phyloP scores from a whole-genome alignment of 2,329 filamentous ascomycete species.

The Aspergillus pseudonomiae region DNA sequence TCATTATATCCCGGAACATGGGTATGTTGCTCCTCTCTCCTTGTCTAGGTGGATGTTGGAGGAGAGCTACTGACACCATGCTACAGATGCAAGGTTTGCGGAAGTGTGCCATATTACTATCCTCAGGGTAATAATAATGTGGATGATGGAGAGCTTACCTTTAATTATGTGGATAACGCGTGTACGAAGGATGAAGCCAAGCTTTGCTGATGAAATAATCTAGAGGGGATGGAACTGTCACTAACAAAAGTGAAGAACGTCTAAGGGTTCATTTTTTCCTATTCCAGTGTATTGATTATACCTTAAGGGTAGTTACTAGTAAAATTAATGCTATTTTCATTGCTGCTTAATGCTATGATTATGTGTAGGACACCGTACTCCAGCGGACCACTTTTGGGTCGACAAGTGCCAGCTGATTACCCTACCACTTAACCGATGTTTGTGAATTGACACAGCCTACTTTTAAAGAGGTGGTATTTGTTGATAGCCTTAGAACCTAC shows the following conservation, averaged over 20 bases:
- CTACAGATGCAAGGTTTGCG: neutral
- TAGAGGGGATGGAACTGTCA: neutral
- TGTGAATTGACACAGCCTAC: neutral
- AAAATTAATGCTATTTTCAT: too few species aligned
- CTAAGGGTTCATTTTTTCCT: neutral
- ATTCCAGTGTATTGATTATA: neutral
- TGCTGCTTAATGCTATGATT: too few species aligned
- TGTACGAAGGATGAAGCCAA: neutral
- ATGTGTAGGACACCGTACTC: too few species aligned
- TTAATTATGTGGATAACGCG: neutral
- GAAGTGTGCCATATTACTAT: neutral
- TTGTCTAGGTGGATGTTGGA: too few species aligned
- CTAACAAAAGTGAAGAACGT: too few species aligned
- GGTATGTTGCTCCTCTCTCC: neutral
- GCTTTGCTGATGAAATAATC: neutral
- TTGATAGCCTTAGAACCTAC: neutral
- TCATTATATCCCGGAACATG: neutral
- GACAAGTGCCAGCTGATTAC: too few species aligned
- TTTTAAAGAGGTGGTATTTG: neutral
- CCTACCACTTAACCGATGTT: neutral
- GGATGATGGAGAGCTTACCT: neutral
- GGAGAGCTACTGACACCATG: neutral
- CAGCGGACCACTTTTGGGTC: too few species aligned
- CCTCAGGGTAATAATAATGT: slow-evolving; percentile 1
- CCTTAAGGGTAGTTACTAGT: too few species aligned